Evolutionary conservation across 495 filamentous ascomycete species (phyloP).

Genomic region (Achaetomiella virescens): DNA sequence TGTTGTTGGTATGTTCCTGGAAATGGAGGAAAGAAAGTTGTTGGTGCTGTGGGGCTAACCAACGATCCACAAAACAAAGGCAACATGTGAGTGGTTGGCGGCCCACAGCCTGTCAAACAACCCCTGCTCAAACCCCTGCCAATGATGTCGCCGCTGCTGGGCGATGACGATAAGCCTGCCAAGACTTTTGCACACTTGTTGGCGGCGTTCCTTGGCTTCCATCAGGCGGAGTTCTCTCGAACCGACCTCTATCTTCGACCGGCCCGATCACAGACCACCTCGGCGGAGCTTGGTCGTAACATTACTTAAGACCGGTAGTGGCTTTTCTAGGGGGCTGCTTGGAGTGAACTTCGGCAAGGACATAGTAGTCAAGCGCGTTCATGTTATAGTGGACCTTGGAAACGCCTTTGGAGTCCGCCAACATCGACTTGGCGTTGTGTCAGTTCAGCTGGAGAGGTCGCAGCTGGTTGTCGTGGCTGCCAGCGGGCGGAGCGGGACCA

Average conservation of each 20-base stretch:
- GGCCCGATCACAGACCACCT: slow-evolving; percentile 4
- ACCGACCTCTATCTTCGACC: slow-evolving; percentile 7
- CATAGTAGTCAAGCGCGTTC: too few species aligned
- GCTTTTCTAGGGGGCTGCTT: not conserved
- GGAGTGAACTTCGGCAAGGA: too few species aligned
- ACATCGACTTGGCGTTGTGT: too few species aligned
- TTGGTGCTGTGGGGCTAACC: not conserved
- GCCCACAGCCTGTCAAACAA: too few species aligned
- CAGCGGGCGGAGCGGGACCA: not conserved
- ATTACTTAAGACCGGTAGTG: too few species aligned
- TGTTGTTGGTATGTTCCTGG: too few species aligned
- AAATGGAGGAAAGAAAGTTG: not conserved
- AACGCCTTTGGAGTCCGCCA: too few species aligned
- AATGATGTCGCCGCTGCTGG: slow-evolving; percentile 20
- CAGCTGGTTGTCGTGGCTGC: not conserved
- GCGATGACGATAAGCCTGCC: slow-evolving; percentile 14
- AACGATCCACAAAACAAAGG: not conserved
- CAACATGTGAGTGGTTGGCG: not conserved
- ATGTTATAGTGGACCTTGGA: too few species aligned
- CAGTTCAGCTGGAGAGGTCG: too few species aligned
- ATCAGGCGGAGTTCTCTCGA: not conserved
- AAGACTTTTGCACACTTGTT: slow-evolving; percentile 6
- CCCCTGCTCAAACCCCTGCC: slow-evolving; percentile 13
- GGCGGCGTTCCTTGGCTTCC: slow-evolving; percentile 5
- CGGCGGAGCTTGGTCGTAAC: slow-evolving; percentile 2